Percentiles rank a stretch among this genome's conserved stretches.
These are phyloP conservation scores for Xanthoceras sorbifolium DNA, from an alignment of 345 rosid genomes.

Conservation along the genomic window DNA sequence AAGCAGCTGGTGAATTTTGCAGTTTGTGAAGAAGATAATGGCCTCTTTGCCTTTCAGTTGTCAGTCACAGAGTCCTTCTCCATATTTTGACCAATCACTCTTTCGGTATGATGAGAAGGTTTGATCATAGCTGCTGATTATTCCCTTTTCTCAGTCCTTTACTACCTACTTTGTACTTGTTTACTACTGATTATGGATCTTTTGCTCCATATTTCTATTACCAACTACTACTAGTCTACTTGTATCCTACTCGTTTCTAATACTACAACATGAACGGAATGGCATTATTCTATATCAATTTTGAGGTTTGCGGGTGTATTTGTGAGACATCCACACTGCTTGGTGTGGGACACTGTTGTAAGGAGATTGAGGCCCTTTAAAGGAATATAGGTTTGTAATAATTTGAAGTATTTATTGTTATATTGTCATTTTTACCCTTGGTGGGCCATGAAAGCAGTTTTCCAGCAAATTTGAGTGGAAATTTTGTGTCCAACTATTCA, in stretches of 20 bases:
- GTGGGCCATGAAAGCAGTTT: not conserved
- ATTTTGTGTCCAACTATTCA: not conserved
- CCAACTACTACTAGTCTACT: not conserved
- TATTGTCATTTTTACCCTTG: not conserved
- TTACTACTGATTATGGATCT: not conserved
- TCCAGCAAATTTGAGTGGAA: not conserved
- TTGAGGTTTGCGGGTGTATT: not conserved
- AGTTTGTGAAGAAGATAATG: conserved; percentile 94
- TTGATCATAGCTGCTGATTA: conserved; percentile 18
- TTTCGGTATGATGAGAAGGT: conserved; percentile 97
- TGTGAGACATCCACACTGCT: not conserved
- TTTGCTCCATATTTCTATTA: not conserved
- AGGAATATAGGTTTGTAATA: not conserved
- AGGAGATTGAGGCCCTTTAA: not conserved
- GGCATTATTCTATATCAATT: not conserved
- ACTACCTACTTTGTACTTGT: not conserved
- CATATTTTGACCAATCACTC: conserved; percentile 92
- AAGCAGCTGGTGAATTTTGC: conserved; percentile 34
- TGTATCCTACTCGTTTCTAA: not conserved
- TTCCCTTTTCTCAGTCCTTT: not conserved
- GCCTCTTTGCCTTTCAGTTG: conserved; percentile 75
- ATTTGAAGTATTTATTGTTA: not conserved
- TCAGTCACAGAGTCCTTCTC: conserved; percentile 97
- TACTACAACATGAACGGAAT: not conserved
- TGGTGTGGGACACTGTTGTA: conserved; percentile 7